A percentile compares a stretch with the other conserved stretches of the same genome.
phyloP scores from a whole-genome alignment of 2,329 filamentous ascomycete genomes.

The Pseudogymnoascus sp. region DNA sequence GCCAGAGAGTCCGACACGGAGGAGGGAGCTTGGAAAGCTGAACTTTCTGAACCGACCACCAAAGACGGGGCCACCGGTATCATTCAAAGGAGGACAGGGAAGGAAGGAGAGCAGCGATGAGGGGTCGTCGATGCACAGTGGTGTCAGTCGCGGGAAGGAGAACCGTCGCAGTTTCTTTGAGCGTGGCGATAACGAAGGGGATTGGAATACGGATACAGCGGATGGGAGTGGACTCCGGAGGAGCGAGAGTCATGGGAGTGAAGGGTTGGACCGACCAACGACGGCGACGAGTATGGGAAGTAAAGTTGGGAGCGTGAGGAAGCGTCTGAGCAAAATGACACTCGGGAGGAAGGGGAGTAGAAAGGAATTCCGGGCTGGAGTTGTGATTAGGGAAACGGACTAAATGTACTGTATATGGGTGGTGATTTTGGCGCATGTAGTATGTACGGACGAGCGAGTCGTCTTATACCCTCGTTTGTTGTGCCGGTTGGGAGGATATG shows the following conservation, averaged over 20 bases:
- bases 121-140: constrained; percentile 1
- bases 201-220: constrained; percentile 8
- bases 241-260: not conserved
- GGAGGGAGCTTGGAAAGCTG: not conserved
- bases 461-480: not conserved
- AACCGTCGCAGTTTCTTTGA: constrained; percentile 19
- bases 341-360: constrained; percentile 30
- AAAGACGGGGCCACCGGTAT: not conserved
- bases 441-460: not conserved
- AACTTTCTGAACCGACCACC: not conserved
- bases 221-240: not conserved
- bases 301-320: constrained; percentile 27
- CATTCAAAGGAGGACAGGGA: not conserved
- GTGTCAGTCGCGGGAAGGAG: constrained; percentile 14
- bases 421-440: not conserved
- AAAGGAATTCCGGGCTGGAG: constrained; percentile 22
- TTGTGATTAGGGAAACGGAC: constrained; percentile 20
- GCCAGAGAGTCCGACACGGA: not conserved
- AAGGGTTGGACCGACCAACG: constrained; percentile 12
- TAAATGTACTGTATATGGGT: constrained; percentile 4
- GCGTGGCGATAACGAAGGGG: constrained; percentile 5
- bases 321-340: constrained; percentile 25
- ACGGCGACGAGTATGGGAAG: constrained; percentile 18
- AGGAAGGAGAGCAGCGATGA: constrained; percentile 11
- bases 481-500: not conserved